Evolutionary conservation across 345 rosid genomes (phyloP), one percentile per base, ranked within the genome.

Genomic region (Acer yangbiense): DNA sequence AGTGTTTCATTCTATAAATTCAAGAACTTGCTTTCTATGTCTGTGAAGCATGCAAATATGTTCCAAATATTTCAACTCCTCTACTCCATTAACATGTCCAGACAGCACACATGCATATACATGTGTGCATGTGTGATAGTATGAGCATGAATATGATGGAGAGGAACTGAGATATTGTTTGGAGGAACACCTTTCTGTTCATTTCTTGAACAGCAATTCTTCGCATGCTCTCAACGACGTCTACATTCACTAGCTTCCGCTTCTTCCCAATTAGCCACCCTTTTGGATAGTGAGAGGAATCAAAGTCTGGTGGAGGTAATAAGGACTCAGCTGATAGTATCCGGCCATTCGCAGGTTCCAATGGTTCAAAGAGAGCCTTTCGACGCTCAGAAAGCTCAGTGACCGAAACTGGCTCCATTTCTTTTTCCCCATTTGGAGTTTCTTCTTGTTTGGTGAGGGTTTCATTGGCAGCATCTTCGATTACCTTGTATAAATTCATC

Each of bases 191-290:
- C 98, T 95, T 95, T 88, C 98, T 83, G 84, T 95, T 95, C 93
- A 93, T 95, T 83, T 95, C 98, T 71, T 91, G 98, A 54, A 95
- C 92, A 0, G 98, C 98, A 77, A 95, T 93, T 85, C 97, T 92
- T 50, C 98, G 85, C 98, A 95, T 95, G 82, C 97, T 92, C 86
- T 95, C 98, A 20, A 95, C 98, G 0, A 95, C 98, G 76, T 95
- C 98, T 44, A 95, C 94, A 80, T 93, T 93, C 25, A 93, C 98
- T 39, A 95, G 86, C 84, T 95, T 95, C 69, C 98, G 87, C 91
- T 89, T 95, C 88, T 95, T 95, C 65, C 98, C 98, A 0, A 95
- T 85, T 77, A 95, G 82, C 98, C 98, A 95, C 6, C 98, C 98
- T 74, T 91, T 92, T 0, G 98, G 97, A 82, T 95, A 95, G 86